Percentiles rank a stretch among this genome's conserved stretches.
phyloP scores from a whole-genome alignment of 83 land plant genomes.

The Picea mariana region DNA sequence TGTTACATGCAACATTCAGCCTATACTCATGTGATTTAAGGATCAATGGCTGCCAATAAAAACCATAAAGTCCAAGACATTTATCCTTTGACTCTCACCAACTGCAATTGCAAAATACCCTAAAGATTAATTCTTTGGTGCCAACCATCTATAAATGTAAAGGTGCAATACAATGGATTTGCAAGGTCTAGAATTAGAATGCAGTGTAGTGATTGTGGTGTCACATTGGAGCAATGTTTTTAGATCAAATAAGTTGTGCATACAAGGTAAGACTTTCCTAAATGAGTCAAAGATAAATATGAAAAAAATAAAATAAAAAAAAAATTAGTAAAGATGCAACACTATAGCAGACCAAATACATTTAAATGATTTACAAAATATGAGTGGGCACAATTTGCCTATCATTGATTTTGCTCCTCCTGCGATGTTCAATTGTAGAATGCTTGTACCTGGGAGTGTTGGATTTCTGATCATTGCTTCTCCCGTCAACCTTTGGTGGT shows the following conservation, averaged over 20 bases:
- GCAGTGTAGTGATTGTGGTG: neutral
- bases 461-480: slow-evolving; percentile 47
- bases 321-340: neutral
- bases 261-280: neutral
- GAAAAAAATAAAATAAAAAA: neutral
- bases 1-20: neutral
- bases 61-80: no score
- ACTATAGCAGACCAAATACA: neutral
- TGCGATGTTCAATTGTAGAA: slow-evolving; percentile 75
- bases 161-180: neutral
- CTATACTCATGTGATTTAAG: neutral
- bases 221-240: neutral
- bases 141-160: neutral
- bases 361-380: no score
- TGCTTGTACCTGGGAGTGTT: slow-evolving; percentile 69
- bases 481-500: slow-evolving; percentile 34
- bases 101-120: neutral
- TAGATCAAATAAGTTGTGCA: neutral
- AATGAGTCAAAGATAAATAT: neutral
- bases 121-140: neutral
- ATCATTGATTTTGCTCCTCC: slow-evolving; percentile 78
- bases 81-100: neutral
- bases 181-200: no score
- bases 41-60: neutral
- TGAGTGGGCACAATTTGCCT: slow-evolving; percentile 32